Evolutionary conservation across 768 basidiomycete genomes (phyloP), one percentile per base, ranked within the genome.

Genomic region (Hygrophorus russula): DNA sequence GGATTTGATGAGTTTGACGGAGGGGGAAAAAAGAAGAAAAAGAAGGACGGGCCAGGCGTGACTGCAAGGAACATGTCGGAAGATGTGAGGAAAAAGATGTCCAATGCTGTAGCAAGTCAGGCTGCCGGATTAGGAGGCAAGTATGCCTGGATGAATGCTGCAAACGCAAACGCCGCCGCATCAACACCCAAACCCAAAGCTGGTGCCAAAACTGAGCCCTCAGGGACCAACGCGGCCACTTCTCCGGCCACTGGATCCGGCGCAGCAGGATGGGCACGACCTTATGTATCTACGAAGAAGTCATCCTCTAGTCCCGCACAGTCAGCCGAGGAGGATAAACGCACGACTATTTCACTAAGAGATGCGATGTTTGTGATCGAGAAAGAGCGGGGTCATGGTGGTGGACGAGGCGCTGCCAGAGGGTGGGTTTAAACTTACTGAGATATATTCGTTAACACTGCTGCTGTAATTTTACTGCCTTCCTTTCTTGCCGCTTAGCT

Each of bases 61-160:
- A 85, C 84, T 0, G 86, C 88, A 43, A 68, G 83, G 45, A 91
- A 90, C 56, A 88, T 93, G 85, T 82, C 80, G 4, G 90, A 91
- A 60, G 90, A 92, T 52, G 83, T 89, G 53, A 69, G 81, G 51
- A 93, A 93, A 70, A 90, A 88, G 58, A 80, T 92, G 80, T 84
- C 82, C 28, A 90, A 94, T 58, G 83, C 83, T 17, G 84, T 86
- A 5, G 90, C 90, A 17, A 82, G 80, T 50, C 87, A 88, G 56
- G 87, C 87, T 4, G 86, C 88, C n/a, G 90, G 90, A 0, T 56
- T 88, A 15, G 77, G 80, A 1, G 79, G 82, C 15, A 82, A 81
- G 60, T 93, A 91, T 53, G 71, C 84, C 12, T 93, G 90, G 90
- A 88, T 92, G 86, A 88, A 66, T 12, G 74, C 82, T 4, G 73